Base-by-base conservation (phyloP, 2,329 filamentous ascomycete genomes). In the Aspergillus glaucus region DNA sequence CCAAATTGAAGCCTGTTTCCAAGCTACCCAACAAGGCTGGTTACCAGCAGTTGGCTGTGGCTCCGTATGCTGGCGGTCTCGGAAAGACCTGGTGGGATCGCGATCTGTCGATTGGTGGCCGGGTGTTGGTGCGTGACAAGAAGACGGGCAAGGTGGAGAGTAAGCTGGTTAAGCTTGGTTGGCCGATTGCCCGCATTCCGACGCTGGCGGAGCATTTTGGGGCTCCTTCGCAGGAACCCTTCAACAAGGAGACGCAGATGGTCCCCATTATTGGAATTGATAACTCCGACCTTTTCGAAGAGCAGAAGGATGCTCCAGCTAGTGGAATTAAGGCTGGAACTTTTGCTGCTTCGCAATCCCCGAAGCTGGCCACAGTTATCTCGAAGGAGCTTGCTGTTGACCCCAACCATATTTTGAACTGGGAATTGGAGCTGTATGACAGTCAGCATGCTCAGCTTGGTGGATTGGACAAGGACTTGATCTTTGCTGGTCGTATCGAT, bases 21-120 rank as follows among this genome's bases (percentile, higher is more conserved):
- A 87, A 82, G 62, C 84, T 95, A 62, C 82, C 86, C n/a, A 87
- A 78, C 59, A 89, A 86, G 65, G 86, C 87, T 28, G 92, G 93
- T 47, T 98, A 89, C 64, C 69, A 88, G 24, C 89, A 97, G 73
- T 79, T 97, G 6, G 92, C 88, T 21, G 88, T 97, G 46, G 91
- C 93, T 2, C 93, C 88, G 0, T 98, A 97, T 65, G 92, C 90
- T 8, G 92, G 93, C 45, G 90, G 77, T 1, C 73, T 97, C 53
- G 93, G 91, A 65, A 77, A 78, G 54, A 97, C 93, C 1, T 97
- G 93, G 93, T 97, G 91, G 92, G 93, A 97, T 68, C 82, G 93
- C 34, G 93, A 98, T 68, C 79, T 98, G 45, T 85, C 87, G 56
- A 87, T 97, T 59, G 93, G 90, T 55, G 93, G 93, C 36, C 79